These are phyloP conservation scores for Tulasnella sp. DNA, from an alignment of 768 basidiomycete species.

Conservation along the genomic window DNA sequence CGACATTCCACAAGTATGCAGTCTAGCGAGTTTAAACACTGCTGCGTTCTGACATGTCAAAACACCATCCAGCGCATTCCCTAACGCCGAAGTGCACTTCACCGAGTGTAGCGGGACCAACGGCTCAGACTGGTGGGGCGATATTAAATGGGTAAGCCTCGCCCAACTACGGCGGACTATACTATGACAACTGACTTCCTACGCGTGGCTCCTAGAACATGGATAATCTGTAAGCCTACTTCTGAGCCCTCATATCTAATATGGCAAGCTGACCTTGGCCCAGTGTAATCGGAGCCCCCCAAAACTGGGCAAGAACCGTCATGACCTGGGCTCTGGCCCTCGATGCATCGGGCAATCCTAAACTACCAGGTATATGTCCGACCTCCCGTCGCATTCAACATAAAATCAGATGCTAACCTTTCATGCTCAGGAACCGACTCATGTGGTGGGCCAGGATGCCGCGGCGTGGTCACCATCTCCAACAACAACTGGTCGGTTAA, in stretches of 20 bases:
- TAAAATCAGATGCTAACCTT: background rate
- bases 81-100: slow-evolving; percentile 60
- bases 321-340: slow-evolving; percentile 80
- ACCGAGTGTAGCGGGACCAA: slow-evolving; percentile 68
- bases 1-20: slow-evolving; percentile 51
- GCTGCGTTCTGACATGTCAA: slow-evolving; percentile 9
- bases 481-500: slow-evolving; percentile 67
- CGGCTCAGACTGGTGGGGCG: slow-evolving; percentile 77
- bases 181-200: slow-evolving; percentile 38
- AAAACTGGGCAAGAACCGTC: slow-evolving; percentile 46
- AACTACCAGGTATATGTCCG: slow-evolving; percentile 55
- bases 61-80: slow-evolving; percentile 47
- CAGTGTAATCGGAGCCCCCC: slow-evolving; percentile 35
- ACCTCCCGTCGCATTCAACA: too few species aligned
- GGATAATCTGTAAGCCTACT: slow-evolving; percentile 58
- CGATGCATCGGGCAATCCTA: slow-evolving; percentile 64
- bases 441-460: slow-evolving; percentile 66
- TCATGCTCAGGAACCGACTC: slow-evolving; percentile 27
- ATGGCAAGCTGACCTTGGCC: background rate
- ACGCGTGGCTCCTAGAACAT: slow-evolving; percentile 57
- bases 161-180: background rate
- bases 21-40: background rate
- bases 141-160: slow-evolving; percentile 62
- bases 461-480: slow-evolving; percentile 68
- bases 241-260: background rate